Evolutionary conservation across 169 alveolate genomes (phyloP).

Genomic region (Toxoplasma gondii): DNA sequence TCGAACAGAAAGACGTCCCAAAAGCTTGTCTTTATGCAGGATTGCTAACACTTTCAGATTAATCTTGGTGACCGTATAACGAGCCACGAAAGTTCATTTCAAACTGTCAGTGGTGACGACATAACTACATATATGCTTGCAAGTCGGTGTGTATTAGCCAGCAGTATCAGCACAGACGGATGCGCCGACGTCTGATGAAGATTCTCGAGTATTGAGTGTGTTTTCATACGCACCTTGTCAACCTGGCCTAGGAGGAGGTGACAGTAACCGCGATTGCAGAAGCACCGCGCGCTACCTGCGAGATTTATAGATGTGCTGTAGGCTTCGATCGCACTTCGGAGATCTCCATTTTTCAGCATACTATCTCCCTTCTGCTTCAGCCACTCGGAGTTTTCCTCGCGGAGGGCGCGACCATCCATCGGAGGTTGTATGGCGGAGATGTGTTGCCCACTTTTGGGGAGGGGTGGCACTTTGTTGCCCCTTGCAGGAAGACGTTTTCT

Average conservation of each 20-base stretch:
- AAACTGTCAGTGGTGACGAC: too few relatives aligned
- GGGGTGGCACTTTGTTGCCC: constrained; percentile 23
- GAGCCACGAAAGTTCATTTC: too few relatives aligned
- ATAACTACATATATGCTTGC: too few relatives aligned
- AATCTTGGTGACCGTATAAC: too few relatives aligned
- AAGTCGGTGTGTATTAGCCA: too few relatives aligned
- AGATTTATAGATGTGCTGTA: neutral
- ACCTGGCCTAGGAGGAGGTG: constrained; percentile 4
- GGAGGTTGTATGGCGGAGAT: neutral
- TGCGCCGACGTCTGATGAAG: too few relatives aligned
- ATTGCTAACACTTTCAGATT: too few relatives aligned
- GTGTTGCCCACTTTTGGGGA: neutral
- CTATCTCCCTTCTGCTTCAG: constrained; percentile 2
- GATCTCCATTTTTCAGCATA: constrained; percentile 1
- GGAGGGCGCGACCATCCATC: neutral
- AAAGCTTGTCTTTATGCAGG: too few relatives aligned
- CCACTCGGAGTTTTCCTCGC: constrained; percentile 14
- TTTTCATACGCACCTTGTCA: neutral
- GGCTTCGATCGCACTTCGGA: constrained; percentile 16
- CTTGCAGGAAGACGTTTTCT: neutral
- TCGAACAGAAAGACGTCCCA: too few relatives aligned
- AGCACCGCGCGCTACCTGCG: neutral
- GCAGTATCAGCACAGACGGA: too few relatives aligned
- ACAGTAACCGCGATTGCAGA: neutral
- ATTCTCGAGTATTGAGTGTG: neutral